Evolutionary conservation across 352 stramenopile species (phyloP), one percentile per base, ranked within the genome.

Genomic region (Globisporangium perplexum): DNA sequence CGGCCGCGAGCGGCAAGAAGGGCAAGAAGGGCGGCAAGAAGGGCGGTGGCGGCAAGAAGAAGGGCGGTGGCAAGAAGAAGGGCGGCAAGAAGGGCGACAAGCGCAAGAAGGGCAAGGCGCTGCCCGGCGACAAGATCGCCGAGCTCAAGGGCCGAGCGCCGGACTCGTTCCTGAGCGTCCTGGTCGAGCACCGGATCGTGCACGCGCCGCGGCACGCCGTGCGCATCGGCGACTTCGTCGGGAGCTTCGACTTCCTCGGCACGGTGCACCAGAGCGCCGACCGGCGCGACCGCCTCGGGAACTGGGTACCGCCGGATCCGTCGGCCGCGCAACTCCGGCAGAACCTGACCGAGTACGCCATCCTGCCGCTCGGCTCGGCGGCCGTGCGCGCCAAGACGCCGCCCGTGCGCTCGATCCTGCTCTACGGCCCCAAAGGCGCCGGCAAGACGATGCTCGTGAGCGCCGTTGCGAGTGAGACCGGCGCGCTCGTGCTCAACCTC

Each of bases 401-500:
- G 18, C 53, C 81, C 18, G 71, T 98, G 15, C 88, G 83, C 33
- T 96, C 93, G 17, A 80, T 98, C 52, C 73, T 99, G 57, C 72
- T 99, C 11, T 98, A 97, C 58, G 96, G 96, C 0, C 93, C 93
- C 28, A 72, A 76, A 44, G 91, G 93, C 23, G 76, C 77, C 0
- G 94, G 93, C 28, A 98, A 98, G 70, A 98, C 93, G 7, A 90
- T 97, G 70, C 77, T 97, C 57, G 88, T 91, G 45, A 81, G 94
- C 60, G 90, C 90, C 15, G 73, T 98, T 20, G 96, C 96, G 8
- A 96, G 89, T 54, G 90, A 98, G 68, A 88, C 79, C 0, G 78
- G 89, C 51, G 96, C 95, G 2, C 80, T 96, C 0, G 96, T 99
- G 68, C 74, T 99, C 30, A 97, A 98, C 62, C 67, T 99, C 15